Percentiles rank a stretch among this genome's conserved stretches.
Conservation (phyloP, 306 rosid genomes). For the Begonia fuchsioides region DNA sequence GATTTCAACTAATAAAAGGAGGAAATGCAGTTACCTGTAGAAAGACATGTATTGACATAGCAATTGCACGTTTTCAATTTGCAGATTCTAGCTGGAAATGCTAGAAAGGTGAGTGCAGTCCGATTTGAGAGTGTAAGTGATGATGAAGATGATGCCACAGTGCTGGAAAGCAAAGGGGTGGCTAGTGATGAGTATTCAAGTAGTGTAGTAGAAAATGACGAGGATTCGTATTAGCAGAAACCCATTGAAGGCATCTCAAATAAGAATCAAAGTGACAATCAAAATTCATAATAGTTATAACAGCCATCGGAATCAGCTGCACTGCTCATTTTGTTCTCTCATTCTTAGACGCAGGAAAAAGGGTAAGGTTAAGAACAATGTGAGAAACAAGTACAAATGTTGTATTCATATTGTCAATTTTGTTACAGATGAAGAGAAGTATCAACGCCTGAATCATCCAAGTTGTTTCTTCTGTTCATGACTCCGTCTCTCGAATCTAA, state of each 20-base stretch:
- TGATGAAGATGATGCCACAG: slow-evolving; percentile 22
- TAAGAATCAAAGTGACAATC: slow-evolving; percentile 22
- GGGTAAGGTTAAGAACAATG: slow-evolving; percentile 11
- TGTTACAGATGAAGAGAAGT: slow-evolving; percentile 37
- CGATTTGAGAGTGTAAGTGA: slow-evolving; percentile 63
- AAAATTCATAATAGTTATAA: slow-evolving; percentile 13
- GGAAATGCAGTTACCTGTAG: too few relatives aligned
- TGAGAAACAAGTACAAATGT: slow-evolving; percentile 8
- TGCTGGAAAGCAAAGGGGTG: slow-evolving; percentile 42
- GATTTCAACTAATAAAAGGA: too few relatives aligned
- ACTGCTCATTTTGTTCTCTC: slow-evolving; percentile 13
- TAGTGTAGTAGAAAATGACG: slow-evolving; percentile 39
- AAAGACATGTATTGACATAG: too few relatives aligned
- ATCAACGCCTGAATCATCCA: slow-evolving; percentile 26
- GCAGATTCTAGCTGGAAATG: slow-evolving; percentile 95
- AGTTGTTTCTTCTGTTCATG: slow-evolving; percentile 13
- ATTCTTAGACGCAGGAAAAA: slow-evolving; percentile 28
- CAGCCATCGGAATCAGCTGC: slow-evolving; percentile 17
- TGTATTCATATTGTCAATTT: slow-evolving; percentile 1
- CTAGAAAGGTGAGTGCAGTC: slow-evolving; percentile 90
- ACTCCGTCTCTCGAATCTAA: slow-evolving; percentile 8
- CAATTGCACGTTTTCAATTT: slow-evolving; percentile 4
- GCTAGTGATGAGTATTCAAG: slow-evolving; percentile 45
- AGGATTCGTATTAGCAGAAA: slow-evolving; percentile 33
- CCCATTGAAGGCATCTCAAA: slow-evolving; percentile 30